phyloP scores from a whole-genome alignment of 768 basidiomycete genomes.

The Mycena kentingensis region DNA sequence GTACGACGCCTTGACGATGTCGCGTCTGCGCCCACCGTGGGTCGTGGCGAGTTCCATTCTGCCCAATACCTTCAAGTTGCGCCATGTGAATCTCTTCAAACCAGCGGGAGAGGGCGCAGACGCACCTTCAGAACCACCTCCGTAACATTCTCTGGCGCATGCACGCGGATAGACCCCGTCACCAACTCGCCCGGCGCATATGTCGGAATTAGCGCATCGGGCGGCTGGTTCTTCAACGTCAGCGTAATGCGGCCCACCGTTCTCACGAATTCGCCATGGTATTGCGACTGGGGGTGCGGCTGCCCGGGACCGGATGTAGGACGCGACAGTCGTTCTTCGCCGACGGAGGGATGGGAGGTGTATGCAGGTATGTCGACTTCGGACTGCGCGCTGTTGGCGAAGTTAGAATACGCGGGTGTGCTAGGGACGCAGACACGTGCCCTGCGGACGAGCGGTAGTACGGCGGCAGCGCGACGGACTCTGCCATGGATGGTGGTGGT shows the following conservation, averaged over 20 bases:
- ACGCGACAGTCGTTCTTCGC: conserved; percentile 14
- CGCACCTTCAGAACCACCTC: conserved; percentile 30
- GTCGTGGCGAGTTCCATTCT: conserved; percentile 10
- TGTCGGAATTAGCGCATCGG: conserved; percentile 19
- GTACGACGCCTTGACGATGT: conserved; percentile 13
- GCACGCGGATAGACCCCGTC: conserved; percentile 28
- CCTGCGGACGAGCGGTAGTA: conserved; percentile 5
- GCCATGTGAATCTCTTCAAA: background rate
- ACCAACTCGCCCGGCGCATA: conserved; percentile 27
- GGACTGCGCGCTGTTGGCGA: background rate
- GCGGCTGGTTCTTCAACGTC: conserved; percentile 27
- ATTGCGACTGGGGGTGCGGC: too few relatives aligned
- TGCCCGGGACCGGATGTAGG: background rate
- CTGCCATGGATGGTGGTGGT: background rate
- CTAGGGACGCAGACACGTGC: background rate
- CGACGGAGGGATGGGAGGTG: conserved; percentile 6
- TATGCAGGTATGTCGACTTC: conserved; percentile 8
- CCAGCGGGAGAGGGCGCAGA: background rate
- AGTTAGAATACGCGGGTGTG: background rate
- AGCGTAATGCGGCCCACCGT: conserved; percentile 25
- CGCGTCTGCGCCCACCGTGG: conserved; percentile 4
- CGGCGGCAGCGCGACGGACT: conserved; percentile 3
- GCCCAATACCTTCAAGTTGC: conserved; percentile 8
- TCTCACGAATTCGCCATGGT: conserved; percentile 24
- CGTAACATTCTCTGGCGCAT: conserved; percentile 17